Evolutionary conservation across 2,329 filamentous ascomycete genomes (phyloP).

Genomic region (Tolypocladium cylindrosporum): DNA sequence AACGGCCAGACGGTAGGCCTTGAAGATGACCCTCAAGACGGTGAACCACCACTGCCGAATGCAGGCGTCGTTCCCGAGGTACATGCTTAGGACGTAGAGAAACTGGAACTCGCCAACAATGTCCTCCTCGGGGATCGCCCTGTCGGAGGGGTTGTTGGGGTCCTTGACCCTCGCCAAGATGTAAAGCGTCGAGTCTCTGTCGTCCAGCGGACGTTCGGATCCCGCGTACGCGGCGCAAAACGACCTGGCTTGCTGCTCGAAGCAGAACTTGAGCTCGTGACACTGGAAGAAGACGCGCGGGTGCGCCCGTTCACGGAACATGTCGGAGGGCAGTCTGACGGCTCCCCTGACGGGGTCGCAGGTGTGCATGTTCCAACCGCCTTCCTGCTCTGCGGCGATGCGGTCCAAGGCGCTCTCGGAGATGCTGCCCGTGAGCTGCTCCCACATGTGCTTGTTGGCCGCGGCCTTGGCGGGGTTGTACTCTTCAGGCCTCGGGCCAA

Average conservation of each 20-base stretch:
- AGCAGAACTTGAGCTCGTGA: constrained; percentile 37
- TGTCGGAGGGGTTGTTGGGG: constrained; percentile 8
- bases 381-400: constrained; percentile 30
- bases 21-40: constrained; percentile 39
- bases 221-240: constrained; percentile 29
- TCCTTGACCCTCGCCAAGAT: constrained; percentile 28
- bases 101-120: constrained; percentile 52
- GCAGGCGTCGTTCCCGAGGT: constrained; percentile 48
- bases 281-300: constrained; percentile 19
- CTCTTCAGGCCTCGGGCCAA: constrained; percentile 8
- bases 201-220: constrained; percentile 30
- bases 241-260: constrained; percentile 30
- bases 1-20: constrained; percentile 34
- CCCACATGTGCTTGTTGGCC: constrained; percentile 35
- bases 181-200: constrained; percentile 38
- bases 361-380: constrained; percentile 43
- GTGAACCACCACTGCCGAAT: constrained; percentile 54
- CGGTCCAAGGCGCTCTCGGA: constrained; percentile 32
- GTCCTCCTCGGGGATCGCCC: constrained; percentile 24
- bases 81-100: constrained; percentile 45
- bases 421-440: constrained; percentile 39
- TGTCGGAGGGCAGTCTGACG: constrained; percentile 23
- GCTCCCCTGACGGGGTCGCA: constrained; percentile 40
- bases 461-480: constrained; percentile 10
- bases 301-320: constrained; percentile 29